Conservation (phyloP, 257 asterid genomes). For the Solanum chmielewskii region DNA sequence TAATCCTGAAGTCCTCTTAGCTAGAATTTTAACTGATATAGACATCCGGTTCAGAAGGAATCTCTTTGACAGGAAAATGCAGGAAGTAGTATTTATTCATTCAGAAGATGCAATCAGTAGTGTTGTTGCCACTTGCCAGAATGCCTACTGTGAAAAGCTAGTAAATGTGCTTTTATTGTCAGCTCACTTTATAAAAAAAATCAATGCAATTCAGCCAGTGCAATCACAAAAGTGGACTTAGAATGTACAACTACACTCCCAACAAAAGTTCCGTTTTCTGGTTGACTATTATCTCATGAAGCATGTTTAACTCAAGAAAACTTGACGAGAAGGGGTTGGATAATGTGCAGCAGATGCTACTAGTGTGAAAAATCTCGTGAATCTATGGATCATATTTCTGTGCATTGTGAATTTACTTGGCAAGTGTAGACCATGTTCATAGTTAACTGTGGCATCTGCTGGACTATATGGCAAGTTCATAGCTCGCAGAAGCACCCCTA, state of each 20-base stretch:
- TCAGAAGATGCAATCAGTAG: not conserved
- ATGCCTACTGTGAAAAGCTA: not conserved
- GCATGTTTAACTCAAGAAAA: not conserved
- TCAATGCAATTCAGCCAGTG: not conserved
- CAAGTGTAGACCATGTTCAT: not conserved
- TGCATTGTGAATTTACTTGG: not conserved
- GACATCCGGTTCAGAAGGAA: not conserved
- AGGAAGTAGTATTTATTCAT: not conserved
- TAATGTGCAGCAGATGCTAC: not conserved
- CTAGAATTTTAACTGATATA: not conserved
- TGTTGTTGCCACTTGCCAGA: not conserved
- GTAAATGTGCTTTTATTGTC: not conserved
- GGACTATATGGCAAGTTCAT: not conserved
- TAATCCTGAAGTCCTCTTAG: not conserved
- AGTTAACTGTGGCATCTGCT: not conserved
- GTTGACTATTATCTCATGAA: not conserved
- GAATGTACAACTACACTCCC: not conserved
- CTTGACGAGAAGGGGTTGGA: not conserved
- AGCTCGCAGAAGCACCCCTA: not conserved
- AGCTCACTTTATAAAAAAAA: not conserved
- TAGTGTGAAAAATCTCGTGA: not conserved
- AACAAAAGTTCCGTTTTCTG: not conserved
- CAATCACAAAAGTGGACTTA: not conserved
- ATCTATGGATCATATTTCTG: not conserved
- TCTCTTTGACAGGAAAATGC: not conserved